Conservation (phyloP, 2,329 filamentous ascomycete species). For the Clonostachys rosea region DNA sequence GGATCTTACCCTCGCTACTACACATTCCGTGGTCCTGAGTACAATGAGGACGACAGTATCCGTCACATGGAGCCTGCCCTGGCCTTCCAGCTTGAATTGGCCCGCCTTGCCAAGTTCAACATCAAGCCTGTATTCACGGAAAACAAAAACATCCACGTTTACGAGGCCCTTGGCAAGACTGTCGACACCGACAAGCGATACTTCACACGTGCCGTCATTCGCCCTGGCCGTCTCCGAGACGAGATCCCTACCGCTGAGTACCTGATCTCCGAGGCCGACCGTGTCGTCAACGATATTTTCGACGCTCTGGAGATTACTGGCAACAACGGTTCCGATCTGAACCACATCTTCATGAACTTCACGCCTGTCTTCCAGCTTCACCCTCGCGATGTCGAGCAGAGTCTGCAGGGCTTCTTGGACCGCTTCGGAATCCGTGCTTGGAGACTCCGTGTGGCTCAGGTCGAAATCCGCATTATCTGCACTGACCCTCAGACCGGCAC, state of each 20-base stretch:
- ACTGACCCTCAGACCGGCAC: slow-evolving; percentile 80
- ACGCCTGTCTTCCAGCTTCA: slow-evolving; percentile 91
- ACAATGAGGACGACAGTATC: slow-evolving; percentile 89
- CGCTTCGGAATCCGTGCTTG: slow-evolving; percentile 93
- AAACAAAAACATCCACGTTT: slow-evolving; percentile 98
- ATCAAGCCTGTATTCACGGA: slow-evolving; percentile 98
- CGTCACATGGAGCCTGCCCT: slow-evolving; percentile 95
- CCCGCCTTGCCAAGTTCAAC: slow-evolving; percentile 91
- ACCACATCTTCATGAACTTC: slow-evolving; percentile 99
- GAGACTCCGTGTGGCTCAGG: slow-evolving; percentile 93
- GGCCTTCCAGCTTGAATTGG: slow-evolving; percentile 97
- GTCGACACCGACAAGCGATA: slow-evolving; percentile 97
- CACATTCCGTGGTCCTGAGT: slow-evolving; percentile 91
- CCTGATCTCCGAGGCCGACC: slow-evolving; percentile 93
- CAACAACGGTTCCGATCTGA: slow-evolving; percentile 98
- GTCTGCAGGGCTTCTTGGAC: slow-evolving; percentile 90
- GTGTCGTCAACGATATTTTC: slow-evolving; percentile 94
- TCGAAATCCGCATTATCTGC: slow-evolving; percentile 97
- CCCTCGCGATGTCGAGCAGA: slow-evolving; percentile 86
- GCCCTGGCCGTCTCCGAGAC: slow-evolving; percentile 88
- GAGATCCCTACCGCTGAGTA: slow-evolving; percentile 99
- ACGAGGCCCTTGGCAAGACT: slow-evolving; percentile 92
- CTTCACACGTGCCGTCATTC: slow-evolving; percentile 94
- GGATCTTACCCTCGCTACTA: slow-evolving; percentile 95
- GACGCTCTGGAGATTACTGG: slow-evolving; percentile 98